Evolutionary conservation across 2,329 filamentous ascomycete genomes (phyloP).

Genomic region (Pezicula carpinea): DNA sequence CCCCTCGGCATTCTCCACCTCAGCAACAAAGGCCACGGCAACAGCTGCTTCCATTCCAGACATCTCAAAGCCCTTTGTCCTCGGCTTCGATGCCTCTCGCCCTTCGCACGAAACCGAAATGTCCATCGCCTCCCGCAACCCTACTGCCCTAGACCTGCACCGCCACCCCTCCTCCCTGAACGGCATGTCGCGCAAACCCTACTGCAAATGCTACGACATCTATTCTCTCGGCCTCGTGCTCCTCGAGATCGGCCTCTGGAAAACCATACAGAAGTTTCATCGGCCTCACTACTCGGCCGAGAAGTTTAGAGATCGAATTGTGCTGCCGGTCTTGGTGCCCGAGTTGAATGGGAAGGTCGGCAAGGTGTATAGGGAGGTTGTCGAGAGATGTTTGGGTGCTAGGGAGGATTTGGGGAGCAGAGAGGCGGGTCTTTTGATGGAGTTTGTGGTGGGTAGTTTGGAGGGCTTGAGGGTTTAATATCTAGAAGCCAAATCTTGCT

Average conservation of each 20-base stretch:
- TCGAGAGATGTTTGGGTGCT: slow-evolving; percentile 36
- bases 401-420: slow-evolving; percentile 33
- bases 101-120: slow-evolving; percentile 32
- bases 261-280: slow-evolving; percentile 36
- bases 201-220: slow-evolving; percentile 36
- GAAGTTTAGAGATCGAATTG: slow-evolving; percentile 38
- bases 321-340: slow-evolving; percentile 36
- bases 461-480: slow-evolving; percentile 32
- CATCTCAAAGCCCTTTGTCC: slow-evolving; percentile 33
- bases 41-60: slow-evolving; percentile 33
- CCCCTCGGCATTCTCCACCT: slow-evolving; percentile 32
- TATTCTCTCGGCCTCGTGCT: slow-evolving; percentile 44
- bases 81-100: slow-evolving; percentile 37
- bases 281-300: slow-evolving; percentile 38
- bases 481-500: too few species aligned
- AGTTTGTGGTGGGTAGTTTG: slow-evolving; percentile 36
- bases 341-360: slow-evolving; percentile 38
- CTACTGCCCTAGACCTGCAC: slow-evolving; percentile 36
- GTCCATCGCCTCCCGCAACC: slow-evolving; percentile 36
- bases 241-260: slow-evolving; percentile 44
- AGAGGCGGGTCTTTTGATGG: slow-evolving; percentile 37
- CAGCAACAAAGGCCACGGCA: slow-evolving; percentile 20
- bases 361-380: slow-evolving; percentile 34
- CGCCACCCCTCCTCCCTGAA: slow-evolving; percentile 40
- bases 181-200: slow-evolving; percentile 32